phyloP scores from a whole-genome alignment of 1,284 basidiomycete genomes.

The Cryptococcus hybrid region DNA sequence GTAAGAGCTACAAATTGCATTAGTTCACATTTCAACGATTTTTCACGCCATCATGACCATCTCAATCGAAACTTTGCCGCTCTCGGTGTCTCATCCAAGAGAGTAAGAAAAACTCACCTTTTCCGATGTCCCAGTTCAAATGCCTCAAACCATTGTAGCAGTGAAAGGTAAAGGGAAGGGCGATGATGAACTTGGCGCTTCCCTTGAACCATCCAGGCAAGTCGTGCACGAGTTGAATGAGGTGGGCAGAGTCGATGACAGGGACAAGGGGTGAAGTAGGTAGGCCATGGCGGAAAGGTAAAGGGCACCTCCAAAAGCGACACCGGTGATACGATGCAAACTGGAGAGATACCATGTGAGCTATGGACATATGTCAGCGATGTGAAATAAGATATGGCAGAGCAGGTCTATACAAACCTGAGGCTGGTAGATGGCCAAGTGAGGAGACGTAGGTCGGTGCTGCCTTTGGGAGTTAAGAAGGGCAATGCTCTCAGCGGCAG shows the following conservation, averaged over 20 bases:
- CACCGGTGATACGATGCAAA: conserved; percentile 80
- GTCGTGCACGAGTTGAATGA: conserved; percentile 65
- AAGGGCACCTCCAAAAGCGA: conserved; percentile 72
- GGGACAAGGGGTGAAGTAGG: conserved; percentile 67
- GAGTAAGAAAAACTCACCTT: conserved; percentile 62
- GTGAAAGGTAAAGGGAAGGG: conserved; percentile 87
- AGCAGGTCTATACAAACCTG: conserved; percentile 56
- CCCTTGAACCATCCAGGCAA: conserved; percentile 74
- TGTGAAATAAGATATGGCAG: neutral
- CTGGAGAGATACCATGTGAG: conserved; percentile 83
- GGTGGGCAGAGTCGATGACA: conserved; percentile 64
- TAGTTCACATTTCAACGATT: neutral
- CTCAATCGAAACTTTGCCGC: neutral
- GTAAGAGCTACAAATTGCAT: conserved; percentile 61
- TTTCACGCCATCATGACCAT: neutral
- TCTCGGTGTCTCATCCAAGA: neutral
- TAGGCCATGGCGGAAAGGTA: conserved; percentile 89
- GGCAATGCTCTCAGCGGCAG: conserved; percentile 33
- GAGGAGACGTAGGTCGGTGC: conserved; percentile 81
- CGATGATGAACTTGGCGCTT: conserved; percentile 70
- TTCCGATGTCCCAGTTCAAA: conserved; percentile 85
- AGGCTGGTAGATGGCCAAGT: conserved; percentile 95
- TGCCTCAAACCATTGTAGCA: conserved; percentile 87
- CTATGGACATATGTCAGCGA: conserved; percentile 9
- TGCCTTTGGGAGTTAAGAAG: conserved; percentile 84